Evolutionary conservation across 257 asterid species (phyloP), one percentile per base, ranked within the genome.

Genomic region (Solanum paucissectum): DNA sequence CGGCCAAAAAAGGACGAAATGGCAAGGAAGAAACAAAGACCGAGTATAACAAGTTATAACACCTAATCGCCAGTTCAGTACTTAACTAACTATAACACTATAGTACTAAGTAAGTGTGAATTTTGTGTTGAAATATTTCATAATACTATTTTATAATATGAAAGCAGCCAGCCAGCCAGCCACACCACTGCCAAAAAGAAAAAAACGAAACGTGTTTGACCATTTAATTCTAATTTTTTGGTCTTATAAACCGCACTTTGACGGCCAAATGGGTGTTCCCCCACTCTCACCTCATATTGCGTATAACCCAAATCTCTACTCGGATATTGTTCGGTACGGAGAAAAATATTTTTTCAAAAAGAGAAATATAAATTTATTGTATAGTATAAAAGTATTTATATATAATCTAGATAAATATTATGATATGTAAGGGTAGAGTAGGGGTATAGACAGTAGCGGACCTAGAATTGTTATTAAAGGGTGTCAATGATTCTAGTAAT

Each of bases 201-300:
- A 38, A 25, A 16, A 64, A 29, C 2, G 0, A 84, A 87, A 88
- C 92, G 92, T 90, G 91, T 94, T 94, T 94, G 97, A 94, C 97
- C 93, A 85, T 93, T 90, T 91, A 90, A 94, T 68, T 64, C 75
- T 77, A 84, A 27, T 23, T 64, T 12, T 27, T 44, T 79, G 66
- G 66, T 44, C 38, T 44, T 42, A 27, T 9, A 12, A 25, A 72
- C 0, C 3, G n/a, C 20, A 29, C 18, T 40, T 85, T 46, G 68
- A 29, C n/a, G 38, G 68, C 85, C 27, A 46, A 27, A 14, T 44
- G 25, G 40, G 14, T 1, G 13, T 81, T 81, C 3, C 40, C 18
- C 42, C 68, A 81, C 68, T 46, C 66, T 79, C 85, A 14, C 1
- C 4, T 8, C 12, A 27, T 71, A 81, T 6, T 81, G 85, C 38